Evolutionary conservation across 192 early-diverging fungal species (phyloP).

Genomic region (Backusella australiensis): DNA sequence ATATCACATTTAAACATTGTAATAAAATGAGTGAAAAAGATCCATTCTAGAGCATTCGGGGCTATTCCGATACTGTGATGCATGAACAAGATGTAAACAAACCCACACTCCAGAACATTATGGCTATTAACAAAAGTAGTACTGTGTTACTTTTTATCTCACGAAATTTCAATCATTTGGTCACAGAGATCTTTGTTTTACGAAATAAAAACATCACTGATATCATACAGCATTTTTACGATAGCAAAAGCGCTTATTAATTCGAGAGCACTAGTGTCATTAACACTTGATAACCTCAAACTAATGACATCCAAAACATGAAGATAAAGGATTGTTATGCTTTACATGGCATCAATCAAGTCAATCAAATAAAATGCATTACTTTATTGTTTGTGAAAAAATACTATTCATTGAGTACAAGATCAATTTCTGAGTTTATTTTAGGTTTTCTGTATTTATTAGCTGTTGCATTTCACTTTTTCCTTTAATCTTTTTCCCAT

Average conservation of each 20-base stretch:
- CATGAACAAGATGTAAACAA: constrained; percentile 3
- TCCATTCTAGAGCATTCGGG: background rate
- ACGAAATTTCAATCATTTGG: background rate
- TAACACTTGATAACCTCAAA: background rate
- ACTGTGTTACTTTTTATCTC: background rate
- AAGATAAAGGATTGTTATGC: background rate
- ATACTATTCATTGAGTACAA: background rate
- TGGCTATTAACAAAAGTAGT: background rate
- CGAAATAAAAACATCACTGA: background rate
- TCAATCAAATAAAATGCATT: background rate
- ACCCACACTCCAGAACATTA: background rate
- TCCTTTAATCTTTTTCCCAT: background rate
- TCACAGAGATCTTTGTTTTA: background rate
- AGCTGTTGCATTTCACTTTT: background rate
- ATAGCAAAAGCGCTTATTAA: background rate
- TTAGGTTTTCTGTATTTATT: background rate
- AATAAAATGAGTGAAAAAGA: background rate
- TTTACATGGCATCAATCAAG: background rate
- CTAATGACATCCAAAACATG: background rate
- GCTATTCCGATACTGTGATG: background rate
- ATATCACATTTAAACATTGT: background rate
- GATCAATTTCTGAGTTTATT: background rate
- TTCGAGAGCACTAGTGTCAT: background rate
- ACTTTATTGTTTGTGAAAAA: background rate
- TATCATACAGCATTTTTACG: background rate